Percentiles rank a stretch among this genome's conserved stretches.
These are phyloP conservation scores for Talaromyces thailandensis DNA, from an alignment of 495 filamentous ascomycete species.

Conservation along the genomic window DNA sequence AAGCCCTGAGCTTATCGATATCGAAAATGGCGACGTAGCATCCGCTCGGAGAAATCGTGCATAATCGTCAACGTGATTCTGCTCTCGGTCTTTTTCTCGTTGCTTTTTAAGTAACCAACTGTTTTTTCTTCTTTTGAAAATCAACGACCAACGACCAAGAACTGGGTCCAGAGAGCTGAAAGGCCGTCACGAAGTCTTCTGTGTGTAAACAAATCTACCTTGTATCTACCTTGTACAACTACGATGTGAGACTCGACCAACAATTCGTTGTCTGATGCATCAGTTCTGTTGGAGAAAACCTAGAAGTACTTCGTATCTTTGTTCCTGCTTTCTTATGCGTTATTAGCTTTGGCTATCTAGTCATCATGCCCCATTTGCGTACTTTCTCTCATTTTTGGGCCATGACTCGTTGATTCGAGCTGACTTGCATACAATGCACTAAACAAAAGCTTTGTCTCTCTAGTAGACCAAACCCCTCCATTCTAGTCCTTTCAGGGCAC, in stretches of 20 bases:
- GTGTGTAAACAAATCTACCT: neutral
- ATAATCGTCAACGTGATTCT: neutral
- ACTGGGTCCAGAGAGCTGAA: neutral
- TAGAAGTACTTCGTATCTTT: neutral
- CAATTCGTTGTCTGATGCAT: neutral
- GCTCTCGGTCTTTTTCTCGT: neutral
- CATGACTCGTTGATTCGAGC: neutral
- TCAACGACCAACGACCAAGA: neutral
- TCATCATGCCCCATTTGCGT: neutral
- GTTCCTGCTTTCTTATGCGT: neutral
- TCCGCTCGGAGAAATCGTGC: neutral
- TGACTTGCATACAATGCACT: neutral
- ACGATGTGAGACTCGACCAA: neutral
- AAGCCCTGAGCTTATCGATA: neutral
- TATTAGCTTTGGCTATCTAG: neutral
- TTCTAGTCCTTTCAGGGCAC: neutral
- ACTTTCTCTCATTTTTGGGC: neutral
- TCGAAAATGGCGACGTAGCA: slow-evolving; percentile 1
- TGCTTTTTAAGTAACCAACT: neutral
- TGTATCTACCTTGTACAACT: neutral
- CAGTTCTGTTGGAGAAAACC: neutral
- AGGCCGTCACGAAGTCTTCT: neutral
- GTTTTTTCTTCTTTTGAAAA: neutral
- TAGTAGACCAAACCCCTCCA: neutral
- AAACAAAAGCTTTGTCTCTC: neutral